phyloP scores from a whole-genome alignment of 2,329 filamentous ascomycete genomes.

The Stromatinia cepivora region DNA sequence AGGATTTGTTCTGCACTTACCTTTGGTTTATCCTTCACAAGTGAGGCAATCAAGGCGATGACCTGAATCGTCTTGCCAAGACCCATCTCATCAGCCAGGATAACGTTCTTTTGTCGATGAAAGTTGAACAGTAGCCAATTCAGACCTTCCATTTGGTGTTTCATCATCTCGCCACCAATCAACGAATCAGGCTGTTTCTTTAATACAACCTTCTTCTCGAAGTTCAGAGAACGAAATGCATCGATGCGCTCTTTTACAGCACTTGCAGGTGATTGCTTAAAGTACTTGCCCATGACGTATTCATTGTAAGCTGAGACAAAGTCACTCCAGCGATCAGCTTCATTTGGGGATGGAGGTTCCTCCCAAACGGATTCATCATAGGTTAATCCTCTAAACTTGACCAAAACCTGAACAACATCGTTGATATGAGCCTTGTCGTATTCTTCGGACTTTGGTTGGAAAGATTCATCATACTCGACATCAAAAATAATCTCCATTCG shows the following conservation, averaged over 20 bases:
- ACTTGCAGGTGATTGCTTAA: conserved; percentile 55
- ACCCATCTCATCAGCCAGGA: conserved; percentile 97
- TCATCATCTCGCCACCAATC: conserved; percentile 80
- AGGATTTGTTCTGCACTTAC: conserved; percentile 40
- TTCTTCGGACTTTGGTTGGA: conserved; percentile 58
- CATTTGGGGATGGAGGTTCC: conserved; percentile 66
- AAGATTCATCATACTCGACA: conserved; percentile 64
- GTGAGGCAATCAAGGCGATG: conserved; percentile 73
- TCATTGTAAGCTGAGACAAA: conserved; percentile 84
- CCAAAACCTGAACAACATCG: conserved; percentile 70
- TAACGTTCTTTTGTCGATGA: conserved; percentile 77
- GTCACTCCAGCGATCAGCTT: conserved; percentile 68
- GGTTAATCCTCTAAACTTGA: conserved; percentile 89
- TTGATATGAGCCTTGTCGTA: conserved; percentile 70
- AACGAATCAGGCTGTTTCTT: conserved; percentile 72
- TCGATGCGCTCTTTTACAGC: conserved; percentile 67
- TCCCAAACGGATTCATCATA: conserved; percentile 96
- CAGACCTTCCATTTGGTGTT: conserved; percentile 87
- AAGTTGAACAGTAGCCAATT: conserved; percentile 96
- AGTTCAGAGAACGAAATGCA: conserved; percentile 64
- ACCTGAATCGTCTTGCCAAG: conserved; percentile 96
- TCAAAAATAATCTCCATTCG: conserved; percentile 87
- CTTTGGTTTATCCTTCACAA: conserved; percentile 63
- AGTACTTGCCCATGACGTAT: conserved; percentile 77
- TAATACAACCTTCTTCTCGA: conserved; percentile 65